Evolutionary conservation across 2,329 filamentous ascomycete species (phyloP).

Genomic region (Ophiosphaerella korrae): DNA sequence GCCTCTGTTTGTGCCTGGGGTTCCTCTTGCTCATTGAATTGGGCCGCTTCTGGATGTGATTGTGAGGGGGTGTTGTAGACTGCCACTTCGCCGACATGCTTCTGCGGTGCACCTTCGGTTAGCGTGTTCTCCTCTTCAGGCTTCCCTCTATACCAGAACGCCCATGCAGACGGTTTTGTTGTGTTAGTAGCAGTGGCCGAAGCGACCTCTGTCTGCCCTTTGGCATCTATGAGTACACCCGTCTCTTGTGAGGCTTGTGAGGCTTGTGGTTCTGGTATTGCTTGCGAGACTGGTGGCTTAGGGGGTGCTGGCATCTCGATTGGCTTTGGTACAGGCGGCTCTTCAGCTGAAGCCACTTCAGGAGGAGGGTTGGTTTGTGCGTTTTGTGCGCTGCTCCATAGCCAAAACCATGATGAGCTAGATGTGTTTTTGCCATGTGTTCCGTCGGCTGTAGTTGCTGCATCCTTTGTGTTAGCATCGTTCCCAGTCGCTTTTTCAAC

Average conservation of each 20-base stretch:
- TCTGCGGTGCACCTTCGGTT: constrained; percentile 63
- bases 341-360: constrained; percentile 15
- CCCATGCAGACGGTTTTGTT: constrained; percentile 69
- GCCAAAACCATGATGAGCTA: constrained; percentile 55
- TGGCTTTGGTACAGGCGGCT: constrained; percentile 7
- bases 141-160: constrained; percentile 74
- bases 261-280: constrained; percentile 2
- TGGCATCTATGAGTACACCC: constrained; percentile 6
- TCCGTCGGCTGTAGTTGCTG: constrained; percentile 9
- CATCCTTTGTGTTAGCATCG: constrained; percentile 23
- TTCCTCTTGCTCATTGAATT: constrained; percentile 54
- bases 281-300: neutral
- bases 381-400: constrained; percentile 57
- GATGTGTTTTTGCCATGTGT: constrained; percentile 23
- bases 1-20: constrained; percentile 25
- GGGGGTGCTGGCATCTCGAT: constrained; percentile 11
- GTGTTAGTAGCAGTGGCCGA: constrained; percentile 43
- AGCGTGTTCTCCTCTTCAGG: constrained; percentile 57
- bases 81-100: constrained; percentile 57
- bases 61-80: constrained; percentile 58
- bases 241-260: constrained; percentile 4
- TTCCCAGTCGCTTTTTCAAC: constrained; percentile 2
- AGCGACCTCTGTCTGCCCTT: constrained; percentile 7
- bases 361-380: constrained; percentile 33
- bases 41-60: constrained; percentile 56